Evolutionary conservation across 192 early-diverging fungal species (phyloP).

Genomic region (Endogone sp.): DNA sequence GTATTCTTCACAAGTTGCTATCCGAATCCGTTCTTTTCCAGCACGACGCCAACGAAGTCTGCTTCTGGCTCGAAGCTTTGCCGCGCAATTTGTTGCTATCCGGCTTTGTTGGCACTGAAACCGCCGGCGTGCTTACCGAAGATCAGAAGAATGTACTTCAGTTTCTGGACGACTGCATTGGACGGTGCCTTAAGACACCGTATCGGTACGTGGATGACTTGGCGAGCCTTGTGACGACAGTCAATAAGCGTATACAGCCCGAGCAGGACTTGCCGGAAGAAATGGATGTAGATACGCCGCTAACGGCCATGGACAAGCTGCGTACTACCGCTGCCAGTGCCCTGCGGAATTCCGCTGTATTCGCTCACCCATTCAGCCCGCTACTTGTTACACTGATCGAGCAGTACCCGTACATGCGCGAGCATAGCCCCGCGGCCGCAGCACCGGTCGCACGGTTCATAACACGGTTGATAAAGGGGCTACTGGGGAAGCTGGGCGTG

Average conservation of each 20-base stretch:
- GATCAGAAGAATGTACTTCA: constrained; percentile 39
- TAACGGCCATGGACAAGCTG: not conserved
- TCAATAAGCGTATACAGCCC: not conserved
- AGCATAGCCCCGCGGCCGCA: not conserved
- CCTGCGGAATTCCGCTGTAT: not conserved
- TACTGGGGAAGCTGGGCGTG: constrained; percentile 36
- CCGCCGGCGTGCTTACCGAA: constrained; percentile 15
- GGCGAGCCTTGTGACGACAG: constrained; percentile 34
- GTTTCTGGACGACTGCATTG: constrained; percentile 67
- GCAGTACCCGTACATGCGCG: constrained; percentile 33
- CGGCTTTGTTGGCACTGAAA: constrained; percentile 16
- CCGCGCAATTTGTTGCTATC: constrained; percentile 17
- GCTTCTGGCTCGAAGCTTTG: constrained; percentile 56
- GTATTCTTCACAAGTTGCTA: constrained; percentile 43
- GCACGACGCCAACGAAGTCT: constrained; percentile 49
- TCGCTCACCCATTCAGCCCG: constrained; percentile 45
- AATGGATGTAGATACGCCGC: not conserved
- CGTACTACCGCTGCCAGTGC: not conserved
- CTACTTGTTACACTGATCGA: constrained; percentile 41
- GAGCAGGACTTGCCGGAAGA: constrained; percentile 1
- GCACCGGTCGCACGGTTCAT: constrained; percentile 28
- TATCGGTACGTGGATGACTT: constrained; percentile 61
- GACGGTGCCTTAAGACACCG: constrained; percentile 49
- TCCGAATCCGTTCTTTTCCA: constrained; percentile 55
- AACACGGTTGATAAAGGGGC: constrained; percentile 19